These are phyloP conservation scores for Carpinus fangiana DNA, from an alignment of 306 rosid species.

Conservation along the genomic window DNA sequence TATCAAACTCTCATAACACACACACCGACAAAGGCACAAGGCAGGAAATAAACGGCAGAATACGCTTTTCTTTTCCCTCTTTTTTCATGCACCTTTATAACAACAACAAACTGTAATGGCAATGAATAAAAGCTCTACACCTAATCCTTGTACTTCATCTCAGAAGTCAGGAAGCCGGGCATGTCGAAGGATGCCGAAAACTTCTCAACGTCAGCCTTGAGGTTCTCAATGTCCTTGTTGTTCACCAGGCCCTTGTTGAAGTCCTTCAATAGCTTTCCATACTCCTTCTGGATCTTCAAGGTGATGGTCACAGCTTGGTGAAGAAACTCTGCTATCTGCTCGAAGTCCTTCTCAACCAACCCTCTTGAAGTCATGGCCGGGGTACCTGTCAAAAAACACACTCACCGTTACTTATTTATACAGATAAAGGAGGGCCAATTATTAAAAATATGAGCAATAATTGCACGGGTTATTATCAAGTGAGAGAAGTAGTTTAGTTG, in stretches of 20 bases:
- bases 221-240: constrained; percentile 78
- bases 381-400: constrained; percentile 52
- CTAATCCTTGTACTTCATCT: constrained; percentile 92
- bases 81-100: background rate
- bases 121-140: background rate
- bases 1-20: constrained; percentile 16
- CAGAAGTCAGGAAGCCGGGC: constrained; percentile 78
- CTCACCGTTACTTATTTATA: constrained; percentile 20
- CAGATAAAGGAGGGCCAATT: background rate
- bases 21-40: background rate
- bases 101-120: background rate
- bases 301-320: constrained; percentile 82
- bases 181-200: constrained; percentile 72
- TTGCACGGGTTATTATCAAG: background rate
- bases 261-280: constrained; percentile 89
- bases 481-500: background rate
- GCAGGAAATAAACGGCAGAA: too few relatives aligned
- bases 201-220: constrained; percentile 86
- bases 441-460: background rate
- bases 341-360: constrained; percentile 87
- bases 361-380: constrained; percentile 99
- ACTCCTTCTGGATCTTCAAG: constrained; percentile 69
- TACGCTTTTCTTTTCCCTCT: background rate
- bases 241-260: constrained; percentile 88
- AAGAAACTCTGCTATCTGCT: constrained; percentile 90